phyloP scores from a whole-genome alignment of 2,329 filamentous ascomycete species.

The Fusarium pilosicola region DNA sequence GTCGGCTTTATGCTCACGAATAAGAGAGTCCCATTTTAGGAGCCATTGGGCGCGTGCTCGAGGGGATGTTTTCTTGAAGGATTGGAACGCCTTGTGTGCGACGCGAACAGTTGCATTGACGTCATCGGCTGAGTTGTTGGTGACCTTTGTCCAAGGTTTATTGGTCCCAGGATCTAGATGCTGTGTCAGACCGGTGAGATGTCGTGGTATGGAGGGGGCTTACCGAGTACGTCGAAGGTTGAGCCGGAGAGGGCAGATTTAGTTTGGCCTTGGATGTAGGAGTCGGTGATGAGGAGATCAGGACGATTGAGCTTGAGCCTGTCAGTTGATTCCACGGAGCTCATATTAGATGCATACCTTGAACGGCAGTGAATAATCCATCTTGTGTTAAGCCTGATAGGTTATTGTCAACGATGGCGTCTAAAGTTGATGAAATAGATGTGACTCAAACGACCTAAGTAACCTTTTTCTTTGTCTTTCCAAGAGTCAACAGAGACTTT shows the following conservation, averaged over 20 bases:
- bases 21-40: constrained; percentile 50
- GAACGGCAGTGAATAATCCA: constrained; percentile 1
- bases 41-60: constrained; percentile 48
- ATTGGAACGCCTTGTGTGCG: constrained; percentile 50
- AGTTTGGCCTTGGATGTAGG: not conserved
- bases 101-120: constrained; percentile 39
- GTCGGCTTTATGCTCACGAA: constrained; percentile 50
- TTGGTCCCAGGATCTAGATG: constrained; percentile 6
- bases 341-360: not conserved
- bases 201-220: too few relatives aligned
- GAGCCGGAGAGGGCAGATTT: not conserved
- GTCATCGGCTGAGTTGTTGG: constrained; percentile 39
- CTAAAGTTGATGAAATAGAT: accelerated
- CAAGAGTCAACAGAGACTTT: accelerated
- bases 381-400: not conserved
- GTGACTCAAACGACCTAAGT: too few relatives aligned
- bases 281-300: not conserved
- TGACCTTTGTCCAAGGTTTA: not conserved
- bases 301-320: not conserved
- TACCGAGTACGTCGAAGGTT: constrained; percentile 15
- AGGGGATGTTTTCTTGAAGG: constrained; percentile 52
- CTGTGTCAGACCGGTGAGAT: not conserved
- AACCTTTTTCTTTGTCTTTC: not conserved
- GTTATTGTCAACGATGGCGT: accelerated
- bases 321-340: accelerated